Percentiles rank a stretch among this genome's conserved stretches.
These are phyloP conservation scores for Aspergillus awamori DNA, from an alignment of 2,329 filamentous ascomycete genomes.

Conservation along the genomic window DNA sequence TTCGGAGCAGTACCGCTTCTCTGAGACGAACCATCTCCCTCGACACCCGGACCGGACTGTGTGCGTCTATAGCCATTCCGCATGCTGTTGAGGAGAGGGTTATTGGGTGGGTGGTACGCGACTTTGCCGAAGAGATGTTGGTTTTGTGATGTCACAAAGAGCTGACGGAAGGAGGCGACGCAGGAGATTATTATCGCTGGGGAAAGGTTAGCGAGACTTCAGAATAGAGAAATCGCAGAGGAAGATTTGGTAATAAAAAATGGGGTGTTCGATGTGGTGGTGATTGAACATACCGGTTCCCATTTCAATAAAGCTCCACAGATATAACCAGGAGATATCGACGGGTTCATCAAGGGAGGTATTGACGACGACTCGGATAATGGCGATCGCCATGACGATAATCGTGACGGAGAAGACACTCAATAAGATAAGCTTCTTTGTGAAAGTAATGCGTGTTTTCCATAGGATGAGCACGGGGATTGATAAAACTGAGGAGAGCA, in stretches of 20 bases:
- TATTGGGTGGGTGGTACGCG: background rate
- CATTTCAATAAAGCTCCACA: conserved; percentile 25
- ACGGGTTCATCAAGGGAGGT: conserved; percentile 14
- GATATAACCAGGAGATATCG: conserved; percentile 23
- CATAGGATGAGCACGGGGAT: conserved; percentile 22
- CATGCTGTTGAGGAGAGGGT: background rate
- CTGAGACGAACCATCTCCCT: background rate
- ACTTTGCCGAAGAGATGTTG: conserved; percentile 4
- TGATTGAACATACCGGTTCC: background rate
- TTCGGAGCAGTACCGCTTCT: background rate
- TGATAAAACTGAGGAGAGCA: conserved; percentile 18
- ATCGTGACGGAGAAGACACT: conserved; percentile 23
- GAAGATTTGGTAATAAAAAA: too few relatives aligned
- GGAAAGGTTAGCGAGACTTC: background rate
- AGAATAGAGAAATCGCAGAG: too few relatives aligned
- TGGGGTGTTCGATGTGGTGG: background rate
- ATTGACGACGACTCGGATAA: conserved; percentile 20
- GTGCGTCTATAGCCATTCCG: background rate
- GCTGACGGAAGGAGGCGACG: conserved; percentile 20
- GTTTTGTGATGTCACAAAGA: conserved; percentile 19
- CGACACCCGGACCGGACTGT: background rate
- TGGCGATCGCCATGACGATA: conserved; percentile 20
- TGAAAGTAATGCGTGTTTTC: conserved; percentile 17
- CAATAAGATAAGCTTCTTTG: conserved; percentile 19
- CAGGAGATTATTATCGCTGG: conserved; percentile 22